Evolutionary conservation across 2,329 filamentous ascomycete species (phyloP), one percentile per base, ranked within the genome.

Genomic region (Paecilomyces niveus): DNA sequence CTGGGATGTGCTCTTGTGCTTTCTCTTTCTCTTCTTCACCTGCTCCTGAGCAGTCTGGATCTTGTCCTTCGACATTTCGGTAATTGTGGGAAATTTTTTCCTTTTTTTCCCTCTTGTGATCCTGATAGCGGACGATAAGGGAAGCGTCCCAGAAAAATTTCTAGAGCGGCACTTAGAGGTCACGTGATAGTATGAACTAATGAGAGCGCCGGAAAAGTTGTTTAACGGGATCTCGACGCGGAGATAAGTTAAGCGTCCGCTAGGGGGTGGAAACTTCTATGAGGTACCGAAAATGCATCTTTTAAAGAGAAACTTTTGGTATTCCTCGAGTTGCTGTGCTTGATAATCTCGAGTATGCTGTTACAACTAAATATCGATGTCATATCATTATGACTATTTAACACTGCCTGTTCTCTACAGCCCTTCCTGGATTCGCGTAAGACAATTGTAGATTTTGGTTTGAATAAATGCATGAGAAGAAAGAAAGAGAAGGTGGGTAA

Each of bases 1-100:
- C 54, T 66, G 63, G 32, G 65, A 59, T 53, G 66, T 63, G 18
- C 68, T 63, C 59, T 67, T 65, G 58, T 78, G 75, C 70, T 74
- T 77, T 72, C 75, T 76, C 72, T 78, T 79, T 56, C 75, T 70
- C 66, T 78, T 78, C 64, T 77, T 78, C 52, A 70, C 66, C 54
- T 70, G 67, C 53, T 72, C 72, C 59, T 74, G 69, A 53, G 73
- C 64, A 29, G 70, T 68, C 57, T 75, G 72, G 67, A 76, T 72
- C 15, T 69, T 62, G 70, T 68, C 71, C 69, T 71, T 58, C 64
- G 70, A 61, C 57, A 64, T 57, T 58, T 60, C 59, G n/a, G n/a
- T 18, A 9, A 18, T 45, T 45, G 39, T 45, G 39, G 39, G 39
- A 45, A 45, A 45, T 18, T 18, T 45, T 45, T 18, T n/a, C 5